Base-by-base conservation (phyloP, 306 rosid species). In the Canavalia ensiformis region DNA sequence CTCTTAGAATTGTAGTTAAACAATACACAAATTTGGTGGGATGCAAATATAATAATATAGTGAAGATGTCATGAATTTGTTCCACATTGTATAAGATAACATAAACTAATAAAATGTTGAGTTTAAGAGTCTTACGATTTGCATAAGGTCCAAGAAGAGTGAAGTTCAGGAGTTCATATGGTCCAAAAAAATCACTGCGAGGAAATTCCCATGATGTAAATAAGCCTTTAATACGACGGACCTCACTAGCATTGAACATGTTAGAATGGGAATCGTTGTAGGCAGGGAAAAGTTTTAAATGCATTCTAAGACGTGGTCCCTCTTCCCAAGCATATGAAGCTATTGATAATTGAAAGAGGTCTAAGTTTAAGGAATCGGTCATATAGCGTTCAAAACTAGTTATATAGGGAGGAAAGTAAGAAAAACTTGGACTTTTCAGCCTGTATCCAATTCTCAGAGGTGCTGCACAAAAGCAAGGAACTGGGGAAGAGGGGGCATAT, bases 351-450 rank as follows among this genome's bases (percentile, higher is more conserved):
- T 95, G 99, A 67, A 86, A 68, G 39, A n/a, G 35, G 35, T 62
- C 37, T 88, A 95, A 71, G 47, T 81, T 0, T 79, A 95, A 90
- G 85, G 80, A 47, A 0, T 13, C 18, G 25, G 91, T 79, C 9
- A 95, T 18, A 76, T 91, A 95, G 1, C 10, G 31, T 69, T 86
- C 81, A 60, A 93, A 88, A 6, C 0, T 3, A 64, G 56, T 1
- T 51, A 0, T 49, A 82, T 88, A 81, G 31, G 97, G 99, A 77
- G 83, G 76, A 75, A 95, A 93, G 87, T 91, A 88, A 37, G 91
- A 88, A 85, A 95, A 93, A 81, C 99, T 92, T 3, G 99, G 99
- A 58, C 99, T 95, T 86, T 95, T 95, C 56, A 95, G 91, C 78
- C 98, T 88, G 81, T 95, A 95, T 55, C 90, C 91, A 74, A 95